Percentiles rank a stretch among this genome's conserved stretches.
Conservation (phyloP, 148 eudicot species). For the Persicaria maculosa region DNA sequence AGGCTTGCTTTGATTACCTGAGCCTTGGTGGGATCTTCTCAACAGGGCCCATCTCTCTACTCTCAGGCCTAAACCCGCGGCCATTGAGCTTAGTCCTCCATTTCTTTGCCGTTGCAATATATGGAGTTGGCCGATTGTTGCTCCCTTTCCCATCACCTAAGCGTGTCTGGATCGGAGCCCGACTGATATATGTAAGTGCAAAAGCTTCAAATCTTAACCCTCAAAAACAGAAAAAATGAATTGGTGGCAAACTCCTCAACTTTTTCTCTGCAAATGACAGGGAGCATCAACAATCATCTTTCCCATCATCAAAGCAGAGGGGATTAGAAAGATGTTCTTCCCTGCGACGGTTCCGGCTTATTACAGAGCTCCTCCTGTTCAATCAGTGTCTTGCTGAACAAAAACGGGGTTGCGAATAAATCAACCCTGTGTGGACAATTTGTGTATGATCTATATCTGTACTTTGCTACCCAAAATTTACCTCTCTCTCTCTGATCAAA, state of each 20-base stretch:
- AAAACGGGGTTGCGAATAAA: background rate
- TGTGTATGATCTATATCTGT: background rate
- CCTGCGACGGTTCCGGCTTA: constrained; percentile 89
- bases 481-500: background rate
- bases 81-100: constrained; percentile 78
- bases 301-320: constrained; percentile 90
- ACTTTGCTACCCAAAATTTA: background rate
- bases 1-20: constrained; percentile 84
- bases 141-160: constrained; percentile 80
- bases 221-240: background rate
- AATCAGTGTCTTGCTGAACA: constrained; percentile 2
- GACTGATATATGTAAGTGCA: constrained; percentile 57
- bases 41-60: constrained; percentile 63
- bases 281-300: constrained; percentile 85
- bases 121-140: constrained; percentile 73
- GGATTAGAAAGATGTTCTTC: constrained; percentile 89
- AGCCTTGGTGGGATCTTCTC: constrained; percentile 80
- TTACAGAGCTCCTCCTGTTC: constrained; percentile 66
- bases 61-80: constrained; percentile 80
- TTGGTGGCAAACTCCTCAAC: background rate
- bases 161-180: constrained; percentile 76
- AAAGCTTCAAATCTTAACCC: background rate
- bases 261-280: constrained; percentile 25
- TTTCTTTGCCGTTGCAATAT: constrained; percentile 87
- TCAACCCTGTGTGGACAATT: background rate